Evolutionary conservation across 2,329 filamentous ascomycete genomes (phyloP), one percentile per base, ranked within the genome.

Genomic region (Shiraia bambusicola): DNA sequence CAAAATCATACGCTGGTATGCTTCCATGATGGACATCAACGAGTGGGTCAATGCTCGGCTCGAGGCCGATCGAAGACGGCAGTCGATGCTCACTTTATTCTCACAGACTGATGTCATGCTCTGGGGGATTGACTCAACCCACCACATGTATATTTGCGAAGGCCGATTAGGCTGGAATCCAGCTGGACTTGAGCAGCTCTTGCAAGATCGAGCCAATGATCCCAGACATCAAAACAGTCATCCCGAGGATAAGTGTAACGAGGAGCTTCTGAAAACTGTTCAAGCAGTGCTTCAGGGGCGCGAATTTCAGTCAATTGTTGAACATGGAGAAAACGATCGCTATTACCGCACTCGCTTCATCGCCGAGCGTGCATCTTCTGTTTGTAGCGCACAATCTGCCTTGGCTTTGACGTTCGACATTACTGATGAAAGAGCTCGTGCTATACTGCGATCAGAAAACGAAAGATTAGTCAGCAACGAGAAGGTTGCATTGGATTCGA

Each of bases 1-100:
- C 24, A 32, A 42, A 3, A 22, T 47, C 4, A 10, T 42, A 14
- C 39, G 43, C 16, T 47, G 43, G 43, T 47, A 47, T 28, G 39
- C 35, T 8, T 47, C 43, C 17, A 47, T 47, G 43, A 47, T 42
- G 34, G 43, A 47, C 14, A 40, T 47, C 17, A 28, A 47, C 19
- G 30, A 47, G 16, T 42, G 43, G 38, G 39, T 47, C 26, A 33
- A 36, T 22, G 43, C 38, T 13, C 34, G 43, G n/a, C 34, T 32
- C 7, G 26, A 47, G 13, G 43, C 43, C 13, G 39, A 47, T 26
- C 26, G 37, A 33, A 34, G 28, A 34, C 34, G 39, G 17, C 38
- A 42, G 5, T 40, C 39, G 4, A 39, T 47, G 11, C 28, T 47
- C 28, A 39, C 43, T 3, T 31, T 47, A 8, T 36, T 47, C 17